Base-by-base conservation (phyloP, 805 yeast species). In the Saccharomycopsis oosterbeekiorum region DNA sequence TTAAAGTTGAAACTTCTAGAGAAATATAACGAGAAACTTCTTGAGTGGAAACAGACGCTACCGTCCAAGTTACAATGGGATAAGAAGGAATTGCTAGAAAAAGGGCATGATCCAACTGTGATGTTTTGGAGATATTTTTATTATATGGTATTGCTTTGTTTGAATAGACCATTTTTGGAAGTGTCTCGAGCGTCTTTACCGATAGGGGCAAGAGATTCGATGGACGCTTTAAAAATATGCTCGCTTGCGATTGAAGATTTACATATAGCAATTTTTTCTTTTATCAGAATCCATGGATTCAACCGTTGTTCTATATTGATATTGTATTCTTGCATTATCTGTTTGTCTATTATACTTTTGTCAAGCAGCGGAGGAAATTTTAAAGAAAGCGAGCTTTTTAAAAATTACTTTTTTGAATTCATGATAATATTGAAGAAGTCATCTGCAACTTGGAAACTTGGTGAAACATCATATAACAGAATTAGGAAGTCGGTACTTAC, bases 41-140 rank as follows among this genome's bases (percentile, higher is more conserved):
- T 72, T 68, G 69, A 73, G 50, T 84, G 88, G 88, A 75, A 80
- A 65, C 70, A 71, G 19, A 72, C 74, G 1, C 70, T 84, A 53
- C 84, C 85, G 0, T 70, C 70, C 1, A 81, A 79, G 59, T 70
- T 82, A 47, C 71, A 75, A 65, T 84, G 87, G 86, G 74, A 76
- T 53, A 70, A 75, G 51, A 68, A 70, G 2, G 68, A 71, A 15
- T 70, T 84, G 40, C 69, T 68, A 53, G 69, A 69, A 58, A 71
- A 76, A 17, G 80, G 82, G 11, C 77, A 78, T 55, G 82, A 82
- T 64, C 86, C 86, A 0, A 82, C 84, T 0, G 72, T 77, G 21
- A 76, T 82, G 57, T 75, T 80, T 58, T 79, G 82, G 56, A 73
- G 83, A 67, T 82, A 81, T 67, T 82, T 80, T 67, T 84, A 84